Percentiles rank a stretch among this genome's conserved stretches.
These are phyloP conservation scores for Ophiostoma sp. DNA, from an alignment of 2,329 filamentous ascomycete species.

Conservation along the genomic window DNA sequence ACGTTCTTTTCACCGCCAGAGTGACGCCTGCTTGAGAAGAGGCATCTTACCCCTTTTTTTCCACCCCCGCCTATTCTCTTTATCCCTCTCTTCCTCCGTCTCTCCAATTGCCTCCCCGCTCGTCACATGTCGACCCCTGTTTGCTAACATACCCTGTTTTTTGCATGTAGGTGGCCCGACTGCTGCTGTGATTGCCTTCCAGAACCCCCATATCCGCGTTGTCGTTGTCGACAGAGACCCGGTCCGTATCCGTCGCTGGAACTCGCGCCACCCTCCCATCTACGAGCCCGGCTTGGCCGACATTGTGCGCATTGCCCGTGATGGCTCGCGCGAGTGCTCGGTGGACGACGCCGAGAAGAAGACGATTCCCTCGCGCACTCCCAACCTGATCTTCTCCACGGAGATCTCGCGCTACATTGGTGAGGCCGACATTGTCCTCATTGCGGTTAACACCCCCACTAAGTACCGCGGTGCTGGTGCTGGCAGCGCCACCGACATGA, in stretches of 20 bases:
- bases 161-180: constrained; percentile 65
- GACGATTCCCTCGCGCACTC: constrained; percentile 46
- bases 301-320: constrained; percentile 65
- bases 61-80: not conserved
- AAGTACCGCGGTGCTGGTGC: constrained; percentile 69
- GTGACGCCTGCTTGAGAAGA: not conserved
- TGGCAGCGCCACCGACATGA: constrained; percentile 71
- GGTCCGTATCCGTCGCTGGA: constrained; percentile 68
- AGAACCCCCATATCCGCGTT: constrained; percentile 69
- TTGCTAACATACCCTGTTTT: not conserved
- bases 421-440: constrained; percentile 71
- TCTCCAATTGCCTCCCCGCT: not conserved
- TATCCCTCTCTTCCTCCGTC: not conserved
- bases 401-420: constrained; percentile 62
- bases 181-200: constrained; percentile 70
- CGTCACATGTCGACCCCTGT: not conserved
- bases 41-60: not conserved
- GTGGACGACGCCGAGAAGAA: constrained; percentile 41
- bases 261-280: constrained; percentile 70
- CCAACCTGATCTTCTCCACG: constrained; percentile 74
- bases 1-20: constrained; percentile 38
- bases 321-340: constrained; percentile 51
- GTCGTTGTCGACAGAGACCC: constrained; percentile 73
- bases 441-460: constrained; percentile 78
- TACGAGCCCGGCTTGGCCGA: constrained; percentile 72